Evolutionary conservation across 345 rosid genomes (phyloP), one percentile per base, ranked within the genome.

Genomic region (Acer yangbiense): DNA sequence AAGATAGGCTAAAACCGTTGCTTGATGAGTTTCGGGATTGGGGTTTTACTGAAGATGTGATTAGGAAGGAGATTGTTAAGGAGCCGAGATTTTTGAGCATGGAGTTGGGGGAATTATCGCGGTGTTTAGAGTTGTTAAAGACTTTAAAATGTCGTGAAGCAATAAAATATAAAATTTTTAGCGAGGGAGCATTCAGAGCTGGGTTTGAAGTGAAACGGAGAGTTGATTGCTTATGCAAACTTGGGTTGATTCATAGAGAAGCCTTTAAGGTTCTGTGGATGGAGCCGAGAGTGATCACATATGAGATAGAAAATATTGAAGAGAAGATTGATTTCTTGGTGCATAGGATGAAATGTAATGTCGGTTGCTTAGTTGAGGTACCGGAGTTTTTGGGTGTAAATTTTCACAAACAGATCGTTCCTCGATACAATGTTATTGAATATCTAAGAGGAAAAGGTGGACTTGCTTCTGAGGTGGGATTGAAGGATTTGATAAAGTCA

Each of bases 231-330:
- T 82, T 94, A 71, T 90, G 97, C 85, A 81, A 81, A 82, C 79
- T 85, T 35, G 94, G 97, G 77, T 55, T 94, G 85, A 94, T 84
- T 57, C 92, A 74, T 50, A 86, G 96, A 79, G 97, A 92, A 13
- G 97, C 97, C 9, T 87, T 92, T 12, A 90, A 85, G 81, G 87
- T 94, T 71, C 75, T 94, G 67, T 90, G 94, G 97, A 89, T 86
- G 84, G 98, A 94, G 80, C 94, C 97, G 0, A 85, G 97, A 83
- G 86, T 87, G 82, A 84, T 93, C 79, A 74, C 87, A 4, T 91
- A 94, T 55, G 83, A 80, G 58, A 64, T 87, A 7, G 90, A 83
- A 55, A 94, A 93, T 12, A 85, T 89, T 35, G 92, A 93, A 77
- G 87, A 88, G 86, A 94, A 93, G 88, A 88, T 92, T 65, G 88